Evolutionary conservation across 768 basidiomycete genomes (phyloP).

Genomic region (Rhodosporidiobolus odoratus): DNA sequence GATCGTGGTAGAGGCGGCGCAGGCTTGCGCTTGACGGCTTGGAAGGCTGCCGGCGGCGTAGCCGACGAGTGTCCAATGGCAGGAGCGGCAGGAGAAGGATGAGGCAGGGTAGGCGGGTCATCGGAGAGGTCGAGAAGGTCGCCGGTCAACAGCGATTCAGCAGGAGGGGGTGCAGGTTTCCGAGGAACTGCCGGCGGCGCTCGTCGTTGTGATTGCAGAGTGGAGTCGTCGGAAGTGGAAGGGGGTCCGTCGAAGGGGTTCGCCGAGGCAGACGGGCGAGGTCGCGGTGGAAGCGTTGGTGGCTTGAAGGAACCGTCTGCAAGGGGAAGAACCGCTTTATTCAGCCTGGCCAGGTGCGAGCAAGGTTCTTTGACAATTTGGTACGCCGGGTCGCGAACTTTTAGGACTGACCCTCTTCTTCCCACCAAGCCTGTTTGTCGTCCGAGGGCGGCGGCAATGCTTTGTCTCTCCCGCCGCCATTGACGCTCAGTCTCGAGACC

Average conservation of each 20-base stretch:
- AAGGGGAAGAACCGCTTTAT: neutral
- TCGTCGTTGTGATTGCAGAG: constrained; percentile 1
- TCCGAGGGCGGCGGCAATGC: constrained; percentile 28
- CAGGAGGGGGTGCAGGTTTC: constrained; percentile 9
- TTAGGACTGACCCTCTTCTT: constrained; percentile 16
- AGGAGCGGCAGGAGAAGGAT: neutral
- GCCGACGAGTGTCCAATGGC: neutral
- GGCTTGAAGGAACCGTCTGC: constrained; percentile 18
- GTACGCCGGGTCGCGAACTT: too few relatives aligned
- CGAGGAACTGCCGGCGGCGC: constrained; percentile 4
- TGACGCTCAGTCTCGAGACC: constrained; percentile 2
- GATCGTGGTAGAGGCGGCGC: neutral
- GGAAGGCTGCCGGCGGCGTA: constrained; percentile 5
- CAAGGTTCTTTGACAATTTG: too few relatives aligned
- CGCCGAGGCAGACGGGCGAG: neutral
- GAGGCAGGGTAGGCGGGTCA: neutral
- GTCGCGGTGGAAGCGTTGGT: neutral
- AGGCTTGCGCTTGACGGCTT: constrained; percentile 13
- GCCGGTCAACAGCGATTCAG: constrained; percentile 1
- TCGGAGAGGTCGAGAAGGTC: constrained; percentile 3
- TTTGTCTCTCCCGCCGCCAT: neutral
- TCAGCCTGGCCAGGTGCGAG: too few relatives aligned
- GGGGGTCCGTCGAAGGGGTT: neutral
- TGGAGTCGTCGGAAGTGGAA: neutral
- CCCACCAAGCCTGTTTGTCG: constrained; percentile 33